Evolutionary conservation across 768 basidiomycete genomes (phyloP), one percentile per base, ranked within the genome.

Genomic region (Gymnopilus junonius): DNA sequence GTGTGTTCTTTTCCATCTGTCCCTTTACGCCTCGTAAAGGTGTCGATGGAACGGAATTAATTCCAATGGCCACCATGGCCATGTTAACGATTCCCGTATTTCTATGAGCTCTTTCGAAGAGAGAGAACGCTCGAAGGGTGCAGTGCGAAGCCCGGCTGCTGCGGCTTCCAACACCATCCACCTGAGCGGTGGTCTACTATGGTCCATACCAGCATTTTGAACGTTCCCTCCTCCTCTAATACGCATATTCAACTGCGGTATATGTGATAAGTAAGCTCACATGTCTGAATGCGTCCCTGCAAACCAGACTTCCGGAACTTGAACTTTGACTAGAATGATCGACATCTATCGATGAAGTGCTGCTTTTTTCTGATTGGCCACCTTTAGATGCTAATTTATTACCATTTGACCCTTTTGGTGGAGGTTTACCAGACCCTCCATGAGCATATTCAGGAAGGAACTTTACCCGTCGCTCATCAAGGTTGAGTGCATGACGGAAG

Each of bases 381-480:
- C n/a, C n/a, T n/a, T n/a, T n/a, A n/a, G n/a, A n/a, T n/a, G n/a
- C n/a, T n/a, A n/a, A n/a, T n/a, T n/a, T n/a, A n/a, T n/a, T n/a
- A n/a, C n/a, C n/a, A n/a, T n/a, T n/a, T n/a, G n/a, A n/a, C n/a
- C n/a, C n/a, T 11, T 8, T 35, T 2, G 4, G 34, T 11, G 34
- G 34, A 12, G 34, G 34, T 6, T 11, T 12, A 2, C 34, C 34
- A 35, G 45, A 15, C 10, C 66, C 67, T 5, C 65, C 69, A 37
- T 76, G 69, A 0, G 67, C 78, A 46, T 79, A 81, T 58, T 83
- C 81, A 0, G 82, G 83, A 1, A 80, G 62, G 61, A 82, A 83
- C 53, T 82, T 83, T 43, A 83, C 82, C 3, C 83, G 75, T 27
- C 76, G 71, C 50, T 83, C 83, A 59, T 83, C 82, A 27, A 83